Conservation (phyloP, 345 rosid species). For the Hibiscus mutabilis region DNA sequence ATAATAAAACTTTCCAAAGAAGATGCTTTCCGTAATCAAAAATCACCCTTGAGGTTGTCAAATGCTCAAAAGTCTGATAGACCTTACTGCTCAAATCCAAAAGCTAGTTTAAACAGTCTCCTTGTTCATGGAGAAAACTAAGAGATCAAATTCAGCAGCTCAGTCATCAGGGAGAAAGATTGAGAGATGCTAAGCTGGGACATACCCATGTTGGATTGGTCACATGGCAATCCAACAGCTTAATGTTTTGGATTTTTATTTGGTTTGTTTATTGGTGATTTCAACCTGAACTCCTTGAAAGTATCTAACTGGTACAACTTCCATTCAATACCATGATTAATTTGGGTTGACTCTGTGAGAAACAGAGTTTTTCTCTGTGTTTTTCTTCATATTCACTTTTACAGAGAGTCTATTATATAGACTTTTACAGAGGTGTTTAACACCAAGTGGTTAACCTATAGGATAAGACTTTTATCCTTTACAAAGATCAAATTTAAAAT, state of each 20-base stretch:
- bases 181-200: background rate
- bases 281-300: background rate
- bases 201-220: background rate
- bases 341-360: no score
- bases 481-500: no score
- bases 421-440: no score
- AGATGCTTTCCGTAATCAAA: background rate
- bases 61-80: background rate
- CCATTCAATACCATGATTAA: no score
- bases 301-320: no score
- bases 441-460: no score
- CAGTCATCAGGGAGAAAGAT: background rate
- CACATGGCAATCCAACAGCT: background rate
- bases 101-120: background rate
- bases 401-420: no score
- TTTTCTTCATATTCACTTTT: no score
- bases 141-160: background rate
- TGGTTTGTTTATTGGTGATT: background rate
- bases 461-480: no score
- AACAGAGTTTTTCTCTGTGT: no score
- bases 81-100: background rate
- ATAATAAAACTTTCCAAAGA: background rate
- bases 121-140: background rate
- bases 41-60: background rate
- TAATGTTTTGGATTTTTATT: background rate